Percentiles rank a stretch among this genome's conserved stretches.
Evolutionary conservation across 2,329 filamentous ascomycete genomes (phyloP).

Genomic region (Dactylellina drechsleri): DNA sequence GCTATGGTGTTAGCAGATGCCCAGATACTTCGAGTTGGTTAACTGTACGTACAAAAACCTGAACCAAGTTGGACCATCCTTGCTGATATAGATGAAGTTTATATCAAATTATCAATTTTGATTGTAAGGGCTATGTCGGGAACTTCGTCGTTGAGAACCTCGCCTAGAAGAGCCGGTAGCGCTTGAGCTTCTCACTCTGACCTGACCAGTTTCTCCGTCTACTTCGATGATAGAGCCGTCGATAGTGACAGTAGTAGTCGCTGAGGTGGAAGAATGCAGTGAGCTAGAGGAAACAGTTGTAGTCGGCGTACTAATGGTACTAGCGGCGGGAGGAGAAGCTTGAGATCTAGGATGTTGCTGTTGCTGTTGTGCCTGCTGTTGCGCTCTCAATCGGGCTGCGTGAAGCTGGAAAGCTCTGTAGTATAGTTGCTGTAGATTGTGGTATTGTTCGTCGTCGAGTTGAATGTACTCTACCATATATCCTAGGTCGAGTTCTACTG

Average conservation of each 20-base stretch:
- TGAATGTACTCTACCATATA: constrained; percentile 50
- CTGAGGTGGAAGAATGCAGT: constrained; percentile 45
- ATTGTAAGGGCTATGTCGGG: not conserved
- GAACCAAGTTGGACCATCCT: constrained; percentile 51
- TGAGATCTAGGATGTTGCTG: constrained; percentile 40
- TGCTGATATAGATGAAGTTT: not conserved
- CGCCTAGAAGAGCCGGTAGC: constrained; percentile 34
- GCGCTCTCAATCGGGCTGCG: constrained; percentile 33
- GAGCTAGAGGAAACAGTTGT: constrained; percentile 50
- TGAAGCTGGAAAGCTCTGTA: constrained; percentile 48
- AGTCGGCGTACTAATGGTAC: constrained; percentile 45
- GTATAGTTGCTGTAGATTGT: constrained; percentile 47
- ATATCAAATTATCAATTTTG: constrained; percentile 5
- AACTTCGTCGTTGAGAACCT: constrained; percentile 32
- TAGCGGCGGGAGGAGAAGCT: constrained; percentile 38
- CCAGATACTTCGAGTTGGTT: not conserved
- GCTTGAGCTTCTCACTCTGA: constrained; percentile 41
- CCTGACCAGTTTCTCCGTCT: constrained; percentile 48
- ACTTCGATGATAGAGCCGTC: constrained; percentile 52
- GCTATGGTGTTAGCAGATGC: constrained; percentile 2
- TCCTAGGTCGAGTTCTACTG: constrained; percentile 51
- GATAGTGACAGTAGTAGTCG: constrained; percentile 51
- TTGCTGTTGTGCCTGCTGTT: constrained; percentile 37
- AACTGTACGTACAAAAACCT: constrained; percentile 42
- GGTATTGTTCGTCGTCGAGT: constrained; percentile 52